Percentiles rank a stretch among this genome's conserved stretches.
Conservation (phyloP, 805 yeast genomes). For the Saccharomycopsis sp. region DNA sequence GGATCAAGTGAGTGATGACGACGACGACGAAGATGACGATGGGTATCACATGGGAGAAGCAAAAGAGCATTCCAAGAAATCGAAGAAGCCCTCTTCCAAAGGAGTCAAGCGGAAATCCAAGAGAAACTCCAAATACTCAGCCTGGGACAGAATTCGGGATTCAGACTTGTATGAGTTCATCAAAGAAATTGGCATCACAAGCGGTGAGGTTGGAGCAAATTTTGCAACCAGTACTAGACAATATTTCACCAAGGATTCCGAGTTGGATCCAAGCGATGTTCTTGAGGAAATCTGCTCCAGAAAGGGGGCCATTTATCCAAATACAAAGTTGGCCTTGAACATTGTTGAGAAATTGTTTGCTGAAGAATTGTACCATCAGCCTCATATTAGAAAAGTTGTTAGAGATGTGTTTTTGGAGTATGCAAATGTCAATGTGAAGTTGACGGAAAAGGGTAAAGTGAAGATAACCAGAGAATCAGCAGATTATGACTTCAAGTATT, state of each 20-base stretch:
- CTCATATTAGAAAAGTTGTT: slow-evolving; percentile 64
- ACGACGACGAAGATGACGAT: slow-evolving; percentile 8
- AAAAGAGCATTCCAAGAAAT: neutral
- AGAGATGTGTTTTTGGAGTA: slow-evolving; percentile 53
- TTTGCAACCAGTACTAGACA: slow-evolving; percentile 56
- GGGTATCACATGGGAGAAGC: neutral
- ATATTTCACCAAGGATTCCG: slow-evolving; percentile 63
- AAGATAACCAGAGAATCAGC: slow-evolving; percentile 74
- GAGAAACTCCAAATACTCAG: slow-evolving; percentile 47
- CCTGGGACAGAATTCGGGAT: slow-evolving; percentile 57
- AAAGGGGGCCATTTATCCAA: slow-evolving; percentile 40
- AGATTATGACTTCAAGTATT: slow-evolving; percentile 85
- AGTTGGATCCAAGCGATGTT: slow-evolving; percentile 50
- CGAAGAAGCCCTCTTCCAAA: slow-evolving; percentile 5
- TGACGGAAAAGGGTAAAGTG: slow-evolving; percentile 76
- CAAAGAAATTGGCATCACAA: slow-evolving; percentile 64
- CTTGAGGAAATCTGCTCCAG: slow-evolving; percentile 46
- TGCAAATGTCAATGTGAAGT: slow-evolving; percentile 60
- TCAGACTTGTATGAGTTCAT: slow-evolving; percentile 60
- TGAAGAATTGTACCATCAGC: slow-evolving; percentile 73
- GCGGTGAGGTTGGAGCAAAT: slow-evolving; percentile 76
- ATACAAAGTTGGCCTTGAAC: slow-evolving; percentile 51
- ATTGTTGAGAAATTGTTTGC: slow-evolving; percentile 71
- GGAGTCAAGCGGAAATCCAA: slow-evolving; percentile 23
- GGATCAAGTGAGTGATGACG: slow-evolving; percentile 28